Evolutionary conservation across 176 grass and related monocot species (phyloP).

Genomic region (Oryza australiensis): DNA sequence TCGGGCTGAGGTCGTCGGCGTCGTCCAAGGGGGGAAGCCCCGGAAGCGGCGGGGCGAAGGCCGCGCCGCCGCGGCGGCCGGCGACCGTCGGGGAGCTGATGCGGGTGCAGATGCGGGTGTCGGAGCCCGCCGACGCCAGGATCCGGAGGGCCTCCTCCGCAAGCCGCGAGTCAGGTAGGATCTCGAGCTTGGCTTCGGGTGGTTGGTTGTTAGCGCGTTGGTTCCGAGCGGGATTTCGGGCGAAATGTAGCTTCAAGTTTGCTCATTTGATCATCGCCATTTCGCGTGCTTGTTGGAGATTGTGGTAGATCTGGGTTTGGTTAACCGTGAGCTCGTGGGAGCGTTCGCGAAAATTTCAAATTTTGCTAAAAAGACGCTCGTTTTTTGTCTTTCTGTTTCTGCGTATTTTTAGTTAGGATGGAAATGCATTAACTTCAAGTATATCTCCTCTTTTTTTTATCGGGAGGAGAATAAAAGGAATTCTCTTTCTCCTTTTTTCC

Average conservation of each 20-base stretch:
- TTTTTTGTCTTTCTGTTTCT: slow-evolving; percentile 24
- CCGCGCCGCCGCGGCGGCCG: slow-evolving; percentile 40
- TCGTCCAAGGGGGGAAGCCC: slow-evolving; percentile 70
- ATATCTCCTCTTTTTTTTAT: not conserved
- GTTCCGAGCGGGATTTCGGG: not conserved
- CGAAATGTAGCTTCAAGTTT: slow-evolving; percentile 23
- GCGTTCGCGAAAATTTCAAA: slow-evolving; percentile 22
- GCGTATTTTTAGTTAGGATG: not conserved
- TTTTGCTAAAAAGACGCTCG: slow-evolving; percentile 10
- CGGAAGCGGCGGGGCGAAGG: slow-evolving; percentile 37
- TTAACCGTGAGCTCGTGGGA: slow-evolving; percentile 12
- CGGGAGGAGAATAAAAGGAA: not conserved
- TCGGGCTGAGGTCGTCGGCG: slow-evolving; percentile 77
- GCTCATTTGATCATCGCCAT: slow-evolving; percentile 16
- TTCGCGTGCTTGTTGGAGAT: not conserved
- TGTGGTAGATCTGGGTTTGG: slow-evolving; percentile 42
- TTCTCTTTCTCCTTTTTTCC: not conserved
- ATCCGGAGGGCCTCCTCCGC: slow-evolving; percentile 91
- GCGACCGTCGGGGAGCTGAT: slow-evolving; percentile 79
- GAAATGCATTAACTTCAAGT: not conserved
- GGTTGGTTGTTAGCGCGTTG: slow-evolving; percentile 12
- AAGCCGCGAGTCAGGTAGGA: slow-evolving; percentile 82
- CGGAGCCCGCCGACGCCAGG: slow-evolving; percentile 81
- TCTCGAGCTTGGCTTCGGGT: not conserved
- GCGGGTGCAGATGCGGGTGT: slow-evolving; percentile 82